phyloP scores from a whole-genome alignment of 371 early-diverging fungal genomes.

The Apophysomyces sp. region DNA sequence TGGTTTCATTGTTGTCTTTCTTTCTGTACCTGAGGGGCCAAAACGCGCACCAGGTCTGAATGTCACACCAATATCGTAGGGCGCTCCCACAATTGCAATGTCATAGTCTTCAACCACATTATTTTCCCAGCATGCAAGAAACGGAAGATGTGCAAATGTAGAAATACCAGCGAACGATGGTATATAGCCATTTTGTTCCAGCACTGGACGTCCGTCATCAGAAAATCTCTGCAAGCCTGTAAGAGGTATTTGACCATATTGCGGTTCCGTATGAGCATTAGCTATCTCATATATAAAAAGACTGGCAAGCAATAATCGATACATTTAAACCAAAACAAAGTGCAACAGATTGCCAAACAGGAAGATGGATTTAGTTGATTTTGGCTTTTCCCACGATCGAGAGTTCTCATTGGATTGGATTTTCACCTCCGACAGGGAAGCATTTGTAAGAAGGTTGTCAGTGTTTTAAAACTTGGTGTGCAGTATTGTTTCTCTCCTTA shows the following conservation, averaged over 20 bases:
- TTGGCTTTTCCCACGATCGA: too few relatives aligned
- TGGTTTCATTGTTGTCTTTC: background rate
- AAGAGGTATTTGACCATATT: background rate
- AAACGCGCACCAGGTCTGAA: conserved; percentile 32
- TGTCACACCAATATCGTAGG: conserved; percentile 22
- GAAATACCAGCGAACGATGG: conserved; percentile 34
- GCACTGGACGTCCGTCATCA: conserved; percentile 18
- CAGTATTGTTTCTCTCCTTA: too few relatives aligned
- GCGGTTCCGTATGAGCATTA: background rate
- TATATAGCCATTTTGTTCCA: conserved; percentile 32
- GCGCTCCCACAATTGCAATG: conserved; percentile 29
- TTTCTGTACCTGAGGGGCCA: conserved; percentile 20
- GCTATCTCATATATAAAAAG: background rate
- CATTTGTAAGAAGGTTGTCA: too few relatives aligned
- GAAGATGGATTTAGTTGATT: too few relatives aligned
- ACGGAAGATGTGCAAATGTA: conserved; percentile 32
- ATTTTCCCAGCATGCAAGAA: conserved; percentile 15
- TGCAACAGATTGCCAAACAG: too few relatives aligned
- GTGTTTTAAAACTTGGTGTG: too few relatives aligned
- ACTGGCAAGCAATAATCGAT: background rate
- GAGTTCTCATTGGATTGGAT: too few relatives aligned
- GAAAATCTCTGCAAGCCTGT: background rate
- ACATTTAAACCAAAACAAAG: too few relatives aligned
- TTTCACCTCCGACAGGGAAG: too few relatives aligned
- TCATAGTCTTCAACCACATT: conserved; percentile 11